Evolutionary conservation across 352 stramenopile genomes (phyloP).

Genomic region (Phytophthora palmivora): DNA sequence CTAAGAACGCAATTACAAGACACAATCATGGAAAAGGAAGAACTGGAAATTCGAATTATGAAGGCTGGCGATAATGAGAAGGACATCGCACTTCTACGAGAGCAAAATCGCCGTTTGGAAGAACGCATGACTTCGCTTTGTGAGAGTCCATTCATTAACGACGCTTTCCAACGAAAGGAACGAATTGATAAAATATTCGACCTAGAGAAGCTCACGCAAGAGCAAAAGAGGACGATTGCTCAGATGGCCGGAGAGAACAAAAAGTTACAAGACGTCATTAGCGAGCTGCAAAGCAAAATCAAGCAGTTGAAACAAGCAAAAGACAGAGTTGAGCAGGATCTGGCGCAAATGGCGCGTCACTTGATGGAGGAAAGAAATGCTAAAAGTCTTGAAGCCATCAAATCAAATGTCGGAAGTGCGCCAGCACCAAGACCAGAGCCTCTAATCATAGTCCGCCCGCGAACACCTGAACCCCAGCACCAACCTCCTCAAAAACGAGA

Average conservation of each 20-base stretch:
- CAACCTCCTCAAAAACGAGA: constrained; percentile 55
- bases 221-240: constrained; percentile 78
- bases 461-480: constrained; percentile 13
- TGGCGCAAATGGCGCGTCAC: constrained; percentile 63
- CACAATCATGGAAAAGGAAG: constrained; percentile 77
- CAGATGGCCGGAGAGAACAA: constrained; percentile 80
- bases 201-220: constrained; percentile 83
- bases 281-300: constrained; percentile 85
- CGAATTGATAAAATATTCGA: constrained; percentile 87
- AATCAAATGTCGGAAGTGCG: constrained; percentile 19
- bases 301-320: constrained; percentile 85
- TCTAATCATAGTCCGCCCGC: constrained; percentile 17
- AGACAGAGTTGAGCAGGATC: constrained; percentile 68
- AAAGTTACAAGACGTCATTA: constrained; percentile 81
- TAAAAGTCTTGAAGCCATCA: constrained; percentile 41
- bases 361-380: constrained; percentile 76
- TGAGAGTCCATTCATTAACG: constrained; percentile 94
- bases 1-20: constrained; percentile 87
- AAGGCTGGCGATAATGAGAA: constrained; percentile 85
- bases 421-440: constrained; percentile 19
- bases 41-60: constrained; percentile 60
- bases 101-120: constrained; percentile 90
- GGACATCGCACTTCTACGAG: constrained; percentile 70
- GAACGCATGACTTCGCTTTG: constrained; percentile 91
- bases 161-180: constrained; percentile 90